Base-by-base conservation (phyloP, 208 protist genomes). In the Zelonia costaricensis region DNA sequence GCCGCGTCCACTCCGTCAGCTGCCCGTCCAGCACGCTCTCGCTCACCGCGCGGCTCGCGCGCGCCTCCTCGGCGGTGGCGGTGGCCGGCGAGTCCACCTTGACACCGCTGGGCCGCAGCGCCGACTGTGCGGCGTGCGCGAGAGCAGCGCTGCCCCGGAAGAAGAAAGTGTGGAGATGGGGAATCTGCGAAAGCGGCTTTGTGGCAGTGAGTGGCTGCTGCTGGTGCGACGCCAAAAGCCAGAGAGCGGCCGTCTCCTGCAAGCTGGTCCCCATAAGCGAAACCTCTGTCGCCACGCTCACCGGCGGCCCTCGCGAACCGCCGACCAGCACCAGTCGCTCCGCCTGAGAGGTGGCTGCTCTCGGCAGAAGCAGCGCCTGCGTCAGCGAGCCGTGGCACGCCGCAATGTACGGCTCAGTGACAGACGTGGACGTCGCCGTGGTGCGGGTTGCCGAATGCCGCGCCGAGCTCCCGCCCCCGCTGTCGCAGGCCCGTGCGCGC, bases 381-480 rank as follows among this genome's bases (percentile, higher is more conserved):
- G 69, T 48, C 8, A 87, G 74, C 33, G 84, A 84, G 18, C 84
- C 84, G 46, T 91, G 84, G 49, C 76, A 80, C 20, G 69, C 82
- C 13, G 70, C 61, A 33, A 88, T 62, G 60, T 84, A 80, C 13
- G 57, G 2, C 20, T 66, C 49, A n/a, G n/a, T n/a, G n/a, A n/a
- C n/a, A 28, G 13, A 7, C 20, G 7, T 28, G 20, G 6, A 7
- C 18, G 13, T 51, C 18, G 0, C 6, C 13, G 33, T 51, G 20
- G 13, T 28, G 46, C 4, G 46, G 13, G 13, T 1, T 28, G 28
- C n/a, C n/a, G n/a, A n/a, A n/a, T n/a, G n/a, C n/a, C n/a, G n/a
- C n/a, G n/a, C n/a, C n/a, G n/a, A n/a, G n/a, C n/a, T n/a, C n/a
- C n/a, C n/a, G n/a, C n/a, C n/a, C n/a, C n/a, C n/a, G n/a, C n/a